phyloP scores from a whole-genome alignment of 116 monocot genomes.

The Iris pallida region DNA sequence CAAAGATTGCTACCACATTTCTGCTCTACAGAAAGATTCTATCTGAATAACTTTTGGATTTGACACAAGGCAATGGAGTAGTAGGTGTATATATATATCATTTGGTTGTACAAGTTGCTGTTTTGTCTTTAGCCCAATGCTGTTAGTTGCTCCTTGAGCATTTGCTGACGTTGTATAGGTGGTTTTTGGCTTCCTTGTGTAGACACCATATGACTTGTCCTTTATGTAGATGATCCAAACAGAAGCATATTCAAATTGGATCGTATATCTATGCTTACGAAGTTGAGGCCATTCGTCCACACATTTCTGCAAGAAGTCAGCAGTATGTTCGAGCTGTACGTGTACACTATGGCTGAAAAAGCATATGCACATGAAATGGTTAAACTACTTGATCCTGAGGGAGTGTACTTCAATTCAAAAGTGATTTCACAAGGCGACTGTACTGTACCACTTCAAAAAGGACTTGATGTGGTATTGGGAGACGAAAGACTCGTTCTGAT shows the following conservation, averaged over 20 bases:
- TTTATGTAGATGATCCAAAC: conserved; percentile 39
- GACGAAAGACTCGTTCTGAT: conserved; percentile 76
- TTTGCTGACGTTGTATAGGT: too few relatives aligned
- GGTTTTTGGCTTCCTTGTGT: too few relatives aligned
- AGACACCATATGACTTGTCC: too few relatives aligned
- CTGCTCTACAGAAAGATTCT: too few relatives aligned
- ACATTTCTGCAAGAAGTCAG: conserved; percentile 79
- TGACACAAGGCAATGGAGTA: too few relatives aligned
- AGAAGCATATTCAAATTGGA: conserved; percentile 59
- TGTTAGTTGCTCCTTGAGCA: too few relatives aligned
- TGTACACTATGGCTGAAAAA: conserved; percentile 89
- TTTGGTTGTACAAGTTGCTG: too few relatives aligned
- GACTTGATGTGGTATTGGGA: conserved; percentile 90
- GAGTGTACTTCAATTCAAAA: conserved; percentile 63
- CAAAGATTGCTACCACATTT: too few relatives aligned
- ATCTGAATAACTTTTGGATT: too few relatives aligned
- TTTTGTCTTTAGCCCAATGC: too few relatives aligned
- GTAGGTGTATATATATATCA: too few relatives aligned
- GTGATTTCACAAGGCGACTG: conserved; percentile 82
- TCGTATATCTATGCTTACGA: conserved; percentile 71
- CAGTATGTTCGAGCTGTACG: conserved; percentile 79
- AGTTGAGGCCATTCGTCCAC: conserved; percentile 78
- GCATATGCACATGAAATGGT: conserved; percentile 83
- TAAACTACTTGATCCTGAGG: conserved; percentile 69
- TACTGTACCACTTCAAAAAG: conserved; percentile 70